Evolutionary conservation across 495 filamentous ascomycete genomes (phyloP), one percentile per base, ranked within the genome.

Genomic region (Chaetomium cochliodes): DNA sequence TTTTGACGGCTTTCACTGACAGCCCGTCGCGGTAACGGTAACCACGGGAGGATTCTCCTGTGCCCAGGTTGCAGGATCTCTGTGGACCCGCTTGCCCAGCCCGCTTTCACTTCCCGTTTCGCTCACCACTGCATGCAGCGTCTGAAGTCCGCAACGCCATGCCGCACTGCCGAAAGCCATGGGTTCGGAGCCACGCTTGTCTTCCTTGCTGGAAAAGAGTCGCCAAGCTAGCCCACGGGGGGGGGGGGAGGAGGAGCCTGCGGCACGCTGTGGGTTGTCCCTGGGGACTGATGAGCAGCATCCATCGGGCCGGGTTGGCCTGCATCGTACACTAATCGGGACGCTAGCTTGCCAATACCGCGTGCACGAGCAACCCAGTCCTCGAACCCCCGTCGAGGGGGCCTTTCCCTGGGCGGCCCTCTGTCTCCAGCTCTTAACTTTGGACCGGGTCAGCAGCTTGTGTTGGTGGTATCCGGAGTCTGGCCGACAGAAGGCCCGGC

Each of bases 151-250:
- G 67, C 60, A 71, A 65, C 69, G 67, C 67, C 70, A 73, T 71
- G 73, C 73, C 73, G 71, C 69, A 68, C 66, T 74, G 69, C 73
- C 73, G 73, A 71, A 68, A 70, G 62, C 67, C 71, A 65, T 68
- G 68, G 67, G 57, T 49, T 68, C 46, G 67, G 56, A 26, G 52
- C 53, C 42, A 28, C 61, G 30, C 52, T 57, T 57, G 61, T 51
- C n/a, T 46, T 64, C 28, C 51, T 39, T 56, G 39, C 61, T 62
- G 50, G 49, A 62, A 28, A 46, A 54, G 30, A n/a, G 25, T 53
- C 33, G 5, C 56, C 56, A 56, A 42, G 58, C 28, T 46, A 26
- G 57, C 58, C 65, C 52, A 65, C 67, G 63, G 41, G 41, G 57
- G 63, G 58, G 66, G n/a, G 63, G 60, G 66, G n/a, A 65, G 42